A percentile compares a stretch with the other conserved stretches of the same genome.
These are phyloP conservation scores for Alternaria sp. DNA, from an alignment of 2,329 filamentous ascomycete species.

Conservation along the genomic window DNA sequence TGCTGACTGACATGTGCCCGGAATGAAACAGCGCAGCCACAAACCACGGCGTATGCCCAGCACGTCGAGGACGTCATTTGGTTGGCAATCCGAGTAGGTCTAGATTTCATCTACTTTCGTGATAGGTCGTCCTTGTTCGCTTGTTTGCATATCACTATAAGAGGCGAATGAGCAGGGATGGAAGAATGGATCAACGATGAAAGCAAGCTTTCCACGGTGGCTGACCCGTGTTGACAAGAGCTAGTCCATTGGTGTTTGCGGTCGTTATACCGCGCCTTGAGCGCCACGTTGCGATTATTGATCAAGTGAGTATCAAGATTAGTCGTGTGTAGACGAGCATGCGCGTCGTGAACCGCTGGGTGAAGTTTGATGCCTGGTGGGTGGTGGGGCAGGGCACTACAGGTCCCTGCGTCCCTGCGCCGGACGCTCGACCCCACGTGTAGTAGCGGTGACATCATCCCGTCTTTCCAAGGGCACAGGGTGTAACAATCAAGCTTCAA, in stretches of 20 bases:
- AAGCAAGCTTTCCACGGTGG: constrained; percentile 5
- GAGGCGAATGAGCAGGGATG: constrained; percentile 13
- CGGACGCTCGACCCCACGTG: constrained; percentile 17
- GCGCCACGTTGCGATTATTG: background rate
- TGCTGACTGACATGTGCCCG: constrained; percentile 11
- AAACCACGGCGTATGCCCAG: background rate
- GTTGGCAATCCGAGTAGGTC: background rate
- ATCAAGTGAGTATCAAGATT: background rate
- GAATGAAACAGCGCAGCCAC: constrained; percentile 7
- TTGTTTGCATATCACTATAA: constrained; percentile 6
- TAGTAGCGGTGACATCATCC: constrained; percentile 26
- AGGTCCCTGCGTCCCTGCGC: constrained; percentile 20
- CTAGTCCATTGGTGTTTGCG: background rate
- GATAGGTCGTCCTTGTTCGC: constrained; percentile 11
- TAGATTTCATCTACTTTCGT: background rate
- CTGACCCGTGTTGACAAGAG: background rate
- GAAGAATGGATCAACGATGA: background rate
- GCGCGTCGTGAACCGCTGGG: background rate
- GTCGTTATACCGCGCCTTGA: background rate
- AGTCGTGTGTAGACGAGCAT: background rate
- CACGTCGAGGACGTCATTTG: constrained; percentile 4
- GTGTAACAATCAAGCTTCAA: constrained; percentile 16
- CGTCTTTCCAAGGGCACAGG: background rate
- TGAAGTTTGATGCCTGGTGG: background rate
- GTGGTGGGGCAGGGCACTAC: constrained; percentile 12